Conservation (phyloP, 2,329 filamentous ascomycete species). For the Dothidotthia symphoricarpi region DNA sequence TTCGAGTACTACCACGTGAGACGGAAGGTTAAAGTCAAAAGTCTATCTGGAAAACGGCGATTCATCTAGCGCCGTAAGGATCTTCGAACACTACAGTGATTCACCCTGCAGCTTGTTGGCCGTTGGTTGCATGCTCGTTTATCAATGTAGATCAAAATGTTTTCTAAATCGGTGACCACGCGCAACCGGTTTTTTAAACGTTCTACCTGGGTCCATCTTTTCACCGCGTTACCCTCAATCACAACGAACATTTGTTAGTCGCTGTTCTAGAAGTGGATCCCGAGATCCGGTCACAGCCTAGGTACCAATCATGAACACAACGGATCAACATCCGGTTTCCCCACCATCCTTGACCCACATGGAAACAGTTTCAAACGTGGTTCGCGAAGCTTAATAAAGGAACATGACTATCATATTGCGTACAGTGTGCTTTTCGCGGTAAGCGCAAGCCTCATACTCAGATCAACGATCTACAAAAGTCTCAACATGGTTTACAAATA, state of each 20-base stretch:
- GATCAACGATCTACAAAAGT: too few species aligned
- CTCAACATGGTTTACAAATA: too few species aligned
- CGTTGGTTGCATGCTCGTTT: too few species aligned
- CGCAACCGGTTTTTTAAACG: too few species aligned
- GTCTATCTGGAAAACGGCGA: too few species aligned
- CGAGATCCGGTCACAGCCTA: slow-evolving; percentile 12
- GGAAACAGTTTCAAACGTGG: slow-evolving; percentile 15
- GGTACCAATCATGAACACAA: too few species aligned
- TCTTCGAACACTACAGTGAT: too few species aligned
- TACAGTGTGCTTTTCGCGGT: slow-evolving; percentile 39
- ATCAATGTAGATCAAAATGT: too few species aligned
- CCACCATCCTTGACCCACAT: slow-evolving; percentile 11
- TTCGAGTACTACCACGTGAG: too few species aligned
- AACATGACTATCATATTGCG: slow-evolving; percentile 15
- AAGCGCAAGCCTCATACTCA: slow-evolving; percentile 12
- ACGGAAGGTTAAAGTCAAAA: too few species aligned
- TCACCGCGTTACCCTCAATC: slow-evolving; percentile 12
- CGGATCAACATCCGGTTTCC: slow-evolving; percentile 11
- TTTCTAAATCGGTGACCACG: too few species aligned
- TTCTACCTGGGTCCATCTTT: not conserved
- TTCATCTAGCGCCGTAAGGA: not conserved
- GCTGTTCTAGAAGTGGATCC: slow-evolving; percentile 16
- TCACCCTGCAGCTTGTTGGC: too few species aligned
- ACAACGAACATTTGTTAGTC: slow-evolving; percentile 6
- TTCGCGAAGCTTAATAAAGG: slow-evolving; percentile 13